These are phyloP conservation scores for Penicillium fimorum DNA, from an alignment of 495 filamentous ascomycete species.

Conservation along the genomic window DNA sequence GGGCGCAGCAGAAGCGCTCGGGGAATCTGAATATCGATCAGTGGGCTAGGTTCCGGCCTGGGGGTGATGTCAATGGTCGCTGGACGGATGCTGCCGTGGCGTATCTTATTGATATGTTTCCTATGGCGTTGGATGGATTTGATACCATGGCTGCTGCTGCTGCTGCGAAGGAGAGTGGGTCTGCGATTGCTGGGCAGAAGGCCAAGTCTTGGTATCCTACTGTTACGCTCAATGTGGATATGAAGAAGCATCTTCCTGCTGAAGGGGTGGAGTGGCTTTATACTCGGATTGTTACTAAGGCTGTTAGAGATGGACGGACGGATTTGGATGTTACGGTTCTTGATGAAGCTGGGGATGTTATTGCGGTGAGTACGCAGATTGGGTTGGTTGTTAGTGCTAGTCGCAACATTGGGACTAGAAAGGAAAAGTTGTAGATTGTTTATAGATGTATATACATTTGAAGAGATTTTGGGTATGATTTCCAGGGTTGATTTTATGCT, in stretches of 20 bases:
- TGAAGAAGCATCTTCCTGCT: constrained; percentile 60
- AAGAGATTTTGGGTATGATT: not conserved
- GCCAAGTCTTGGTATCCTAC: constrained; percentile 75
- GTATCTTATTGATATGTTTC: constrained; percentile 64
- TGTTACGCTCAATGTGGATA: constrained; percentile 64
- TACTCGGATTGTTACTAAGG: constrained; percentile 54
- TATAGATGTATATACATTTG: constrained; percentile 11
- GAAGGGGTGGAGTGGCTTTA: constrained; percentile 66
- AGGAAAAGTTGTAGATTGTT: constrained; percentile 34
- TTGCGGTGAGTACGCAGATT: constrained; percentile 64
- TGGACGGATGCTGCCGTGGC: constrained; percentile 57
- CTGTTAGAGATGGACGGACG: constrained; percentile 60
- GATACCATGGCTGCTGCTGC: constrained; percentile 31
- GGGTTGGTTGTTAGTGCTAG: constrained; percentile 55
- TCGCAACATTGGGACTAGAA: constrained; percentile 48
- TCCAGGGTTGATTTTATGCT: not conserved
- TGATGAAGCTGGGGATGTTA: constrained; percentile 55
- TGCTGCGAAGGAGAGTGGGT: constrained; percentile 20
- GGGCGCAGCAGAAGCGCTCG: constrained; percentile 30
- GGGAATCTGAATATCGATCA: constrained; percentile 54
- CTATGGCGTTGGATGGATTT: constrained; percentile 53
- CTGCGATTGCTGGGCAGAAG: constrained; percentile 15
- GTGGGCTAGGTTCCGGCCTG: constrained; percentile 58
- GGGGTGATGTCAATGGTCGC: constrained; percentile 39
- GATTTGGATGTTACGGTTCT: constrained; percentile 64